Conservation (phyloP, 73 alveolate species). For the Paramecium tetraurelia region DNA sequence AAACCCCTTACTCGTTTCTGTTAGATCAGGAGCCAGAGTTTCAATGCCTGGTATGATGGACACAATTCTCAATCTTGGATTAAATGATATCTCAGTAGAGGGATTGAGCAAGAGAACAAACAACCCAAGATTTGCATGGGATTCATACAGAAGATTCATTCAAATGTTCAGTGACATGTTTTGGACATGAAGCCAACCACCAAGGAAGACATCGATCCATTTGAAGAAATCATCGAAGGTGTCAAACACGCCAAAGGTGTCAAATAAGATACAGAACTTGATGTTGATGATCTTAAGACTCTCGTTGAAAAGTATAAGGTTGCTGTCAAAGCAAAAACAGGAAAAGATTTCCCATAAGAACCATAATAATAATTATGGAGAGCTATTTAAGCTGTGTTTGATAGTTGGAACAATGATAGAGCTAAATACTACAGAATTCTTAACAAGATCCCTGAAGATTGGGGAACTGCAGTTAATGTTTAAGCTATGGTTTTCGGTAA, state of each 20-base stretch:
- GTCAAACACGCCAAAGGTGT: slow-evolving; percentile 68
- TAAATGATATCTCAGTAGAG: slow-evolving; percentile 67
- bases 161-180: slow-evolving; percentile 79
- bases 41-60: slow-evolving; percentile 90
- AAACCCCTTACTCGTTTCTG: slow-evolving; percentile 77
- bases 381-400: slow-evolving; percentile 73
- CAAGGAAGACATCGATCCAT: slow-evolving; percentile 63
- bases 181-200: slow-evolving; percentile 61
- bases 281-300: slow-evolving; percentile 67
- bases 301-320: slow-evolving; percentile 40
- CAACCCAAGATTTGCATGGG: slow-evolving; percentile 73
- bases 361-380: slow-evolving; percentile 67
- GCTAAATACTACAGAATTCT: slow-evolving; percentile 75
- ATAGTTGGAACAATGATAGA: slow-evolving; percentile 70
- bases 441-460: slow-evolving; percentile 74
- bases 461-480: slow-evolving; percentile 80
- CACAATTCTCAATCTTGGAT: slow-evolving; percentile 76
- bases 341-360: slow-evolving; percentile 64
- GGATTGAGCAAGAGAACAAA: slow-evolving; percentile 64
- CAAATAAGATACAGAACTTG: slow-evolving; percentile 69
- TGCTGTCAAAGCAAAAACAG: background rate
- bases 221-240: slow-evolving; percentile 72
- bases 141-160: slow-evolving; percentile 76
- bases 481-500: slow-evolving; percentile 82
- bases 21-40: slow-evolving; percentile 76